A percentile compares a stretch with the other conserved stretches of the same genome.
Conservation (phyloP, 352 stramenopile genomes). For the Phytophthora citrophthora region DNA sequence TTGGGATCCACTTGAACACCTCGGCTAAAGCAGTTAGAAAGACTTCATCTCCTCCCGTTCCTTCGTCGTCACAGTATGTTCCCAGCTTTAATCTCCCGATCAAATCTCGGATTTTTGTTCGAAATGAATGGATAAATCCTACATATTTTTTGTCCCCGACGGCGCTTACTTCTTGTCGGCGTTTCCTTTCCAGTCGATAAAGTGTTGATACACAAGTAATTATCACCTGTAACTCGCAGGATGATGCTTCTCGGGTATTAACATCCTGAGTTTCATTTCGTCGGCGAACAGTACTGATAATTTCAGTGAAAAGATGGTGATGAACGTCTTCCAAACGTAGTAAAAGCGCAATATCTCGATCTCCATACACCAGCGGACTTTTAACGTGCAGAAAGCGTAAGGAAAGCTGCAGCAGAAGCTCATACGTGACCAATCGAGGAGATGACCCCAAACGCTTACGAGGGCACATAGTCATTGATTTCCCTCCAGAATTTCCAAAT, state of each 20-base stretch:
- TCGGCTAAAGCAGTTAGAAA: conserved; percentile 34
- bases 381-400: conserved; percentile 48
- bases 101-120: conserved; percentile 47
- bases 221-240: conserved; percentile 37
- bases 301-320: conserved; percentile 45
- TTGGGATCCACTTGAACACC: conserved; percentile 52
- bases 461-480: conserved; percentile 1
- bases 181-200: conserved; percentile 59
- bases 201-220: conserved; percentile 52
- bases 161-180: conserved; percentile 36
- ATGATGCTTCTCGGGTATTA: conserved; percentile 8
- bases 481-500: not conserved
- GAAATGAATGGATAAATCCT: conserved; percentile 49
- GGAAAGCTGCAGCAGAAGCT: conserved; percentile 52
- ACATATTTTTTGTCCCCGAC: conserved; percentile 64
- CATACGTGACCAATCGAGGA: conserved; percentile 39
- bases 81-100: conserved; percentile 37
- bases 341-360: conserved; percentile 56
- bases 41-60: not conserved
- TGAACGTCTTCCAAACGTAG: conserved; percentile 58
- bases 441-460: conserved; percentile 21
- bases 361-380: conserved; percentile 38
- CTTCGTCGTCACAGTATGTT: not conserved
- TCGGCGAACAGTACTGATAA: conserved; percentile 23
- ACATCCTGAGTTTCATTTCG: conserved; percentile 8